Percentiles rank a stretch among this genome's conserved stretches.
Conservation (phyloP, 352 stramenopile species). For the Thraustochytrium sp. region DNA sequence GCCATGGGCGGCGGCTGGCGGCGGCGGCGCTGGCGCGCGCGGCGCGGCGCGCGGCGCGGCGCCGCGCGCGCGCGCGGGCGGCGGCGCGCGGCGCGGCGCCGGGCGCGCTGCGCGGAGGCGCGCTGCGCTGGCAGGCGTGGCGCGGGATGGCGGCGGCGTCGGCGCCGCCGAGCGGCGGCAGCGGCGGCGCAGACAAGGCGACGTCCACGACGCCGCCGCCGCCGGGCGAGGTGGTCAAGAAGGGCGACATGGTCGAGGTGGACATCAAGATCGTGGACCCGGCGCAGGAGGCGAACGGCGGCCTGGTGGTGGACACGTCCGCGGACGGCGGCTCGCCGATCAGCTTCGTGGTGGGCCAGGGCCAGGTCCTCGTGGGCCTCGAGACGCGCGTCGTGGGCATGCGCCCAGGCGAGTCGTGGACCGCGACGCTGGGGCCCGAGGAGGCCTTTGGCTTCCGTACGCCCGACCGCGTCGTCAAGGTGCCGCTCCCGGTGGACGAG, state of each 20-base stretch:
- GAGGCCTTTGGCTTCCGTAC: conserved; percentile 6
- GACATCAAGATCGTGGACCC: neutral
- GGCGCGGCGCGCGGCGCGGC: no score
- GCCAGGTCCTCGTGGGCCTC: neutral
- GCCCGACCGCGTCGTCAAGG: neutral
- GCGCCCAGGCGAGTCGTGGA: neutral
- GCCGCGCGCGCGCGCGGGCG: no score
- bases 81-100: no score
- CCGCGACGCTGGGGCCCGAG: neutral
- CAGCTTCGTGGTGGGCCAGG: conserved; percentile 4
- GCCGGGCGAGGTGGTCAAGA: neutral
- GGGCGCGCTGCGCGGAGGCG: no score
- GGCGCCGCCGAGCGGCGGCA: no score
- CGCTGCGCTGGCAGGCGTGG: no score
- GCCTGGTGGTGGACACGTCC: neutral
- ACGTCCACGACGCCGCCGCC: neutral
- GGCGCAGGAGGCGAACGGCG: neutral
- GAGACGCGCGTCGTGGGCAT: neutral
- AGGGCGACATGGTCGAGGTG: neutral
- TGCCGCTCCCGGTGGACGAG: neutral
- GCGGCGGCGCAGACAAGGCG: neutral
- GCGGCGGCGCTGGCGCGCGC: no score
- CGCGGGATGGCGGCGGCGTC: no score
- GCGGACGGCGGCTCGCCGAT: neutral
- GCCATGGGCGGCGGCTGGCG: no score